Evolutionary conservation across 257 asterid genomes (phyloP).

Genomic region (Schizonepeta tenuifolia): DNA sequence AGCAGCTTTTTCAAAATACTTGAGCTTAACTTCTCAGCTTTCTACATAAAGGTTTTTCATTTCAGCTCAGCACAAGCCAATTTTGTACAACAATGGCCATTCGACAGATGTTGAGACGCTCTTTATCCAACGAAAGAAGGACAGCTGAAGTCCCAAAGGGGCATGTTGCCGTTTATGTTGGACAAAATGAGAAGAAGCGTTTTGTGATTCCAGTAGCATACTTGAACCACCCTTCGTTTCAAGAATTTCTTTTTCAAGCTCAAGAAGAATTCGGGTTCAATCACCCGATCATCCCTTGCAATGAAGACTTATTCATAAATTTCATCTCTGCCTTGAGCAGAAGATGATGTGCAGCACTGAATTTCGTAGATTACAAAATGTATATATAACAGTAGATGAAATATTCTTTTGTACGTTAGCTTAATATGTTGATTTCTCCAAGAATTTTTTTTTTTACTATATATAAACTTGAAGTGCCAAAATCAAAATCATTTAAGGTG

Average conservation of each 20-base stretch:
- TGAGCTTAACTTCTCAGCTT: not conserved
- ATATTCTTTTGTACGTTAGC: too few relatives aligned
- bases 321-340: constrained; percentile 16
- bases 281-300: constrained; percentile 39
- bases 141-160: constrained; percentile 41
- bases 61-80: not conserved
- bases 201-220: constrained; percentile 21
- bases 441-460: too few relatives aligned
- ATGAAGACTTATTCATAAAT: constrained; percentile 32
- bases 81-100: constrained; percentile 7
- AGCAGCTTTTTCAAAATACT: not conserved
- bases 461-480: too few relatives aligned
- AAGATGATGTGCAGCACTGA: constrained; percentile 7
- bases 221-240: constrained; percentile 44
- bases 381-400: too few relatives aligned
- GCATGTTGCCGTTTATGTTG: constrained; percentile 39
- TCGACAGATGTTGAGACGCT: constrained; percentile 9
- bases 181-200: constrained; percentile 13
- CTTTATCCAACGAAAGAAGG: constrained; percentile 15
- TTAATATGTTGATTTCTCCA: too few relatives aligned
- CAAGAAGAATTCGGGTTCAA: constrained; percentile 41
- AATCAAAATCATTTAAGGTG: too few relatives aligned
- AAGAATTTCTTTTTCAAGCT: constrained; percentile 33
- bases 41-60: not conserved
- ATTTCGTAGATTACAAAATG: too few relatives aligned